Base-by-base conservation (phyloP, 2,329 filamentous ascomycete species). In the Fusarium sp. region DNA sequence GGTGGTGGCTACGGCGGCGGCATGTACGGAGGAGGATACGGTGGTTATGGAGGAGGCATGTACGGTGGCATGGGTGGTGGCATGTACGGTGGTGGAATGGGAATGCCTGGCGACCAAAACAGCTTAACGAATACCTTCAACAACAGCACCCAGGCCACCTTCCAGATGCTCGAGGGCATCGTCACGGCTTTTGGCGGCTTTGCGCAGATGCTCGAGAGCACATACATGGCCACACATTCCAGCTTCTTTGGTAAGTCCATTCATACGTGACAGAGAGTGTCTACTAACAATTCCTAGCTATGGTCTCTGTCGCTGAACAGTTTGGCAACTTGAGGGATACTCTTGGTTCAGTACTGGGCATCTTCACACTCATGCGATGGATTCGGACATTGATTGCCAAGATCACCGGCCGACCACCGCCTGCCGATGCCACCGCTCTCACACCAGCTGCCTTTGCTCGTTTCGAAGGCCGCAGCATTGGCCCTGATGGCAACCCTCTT, bases 181-280 rank as follows among this genome's bases (percentile, higher is more conserved):
- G 96, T 99, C 15, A 93, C 94, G 24, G 94, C 96, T 4, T 99
- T 99, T 84, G 94, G 94, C 21, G 96, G 97, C 1, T 98, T 99
- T 78, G 94, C 97, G 14, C 96, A 99, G 84, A 99, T 99, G 96
- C 87, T 99, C 28, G 96, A 99, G 82, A 98, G 96, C 84, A 98
- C 96, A 13, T 99, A 98, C 76, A 99, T 99, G 97, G 96, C 97
- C 31, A 99, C 96, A 1, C 96, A 99, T 81, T 98, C 94, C 7
- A 97, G 94, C 55, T 99, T 99, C 81, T 99, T 98, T 76, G 94
- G 94, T 97, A 87, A 75, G 91, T 71, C 17, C 19, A 7, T 8
- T 22, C 3, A 3, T 28, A 26, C 31, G 14, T 15, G 7, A 3
- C 3, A n/a, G 22, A 14, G 38, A 15, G 24, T 40, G 9, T 49